Evolutionary conservation across 2,329 filamentous ascomycete genomes (phyloP).

Genomic region (Ustulina deusta): DNA sequence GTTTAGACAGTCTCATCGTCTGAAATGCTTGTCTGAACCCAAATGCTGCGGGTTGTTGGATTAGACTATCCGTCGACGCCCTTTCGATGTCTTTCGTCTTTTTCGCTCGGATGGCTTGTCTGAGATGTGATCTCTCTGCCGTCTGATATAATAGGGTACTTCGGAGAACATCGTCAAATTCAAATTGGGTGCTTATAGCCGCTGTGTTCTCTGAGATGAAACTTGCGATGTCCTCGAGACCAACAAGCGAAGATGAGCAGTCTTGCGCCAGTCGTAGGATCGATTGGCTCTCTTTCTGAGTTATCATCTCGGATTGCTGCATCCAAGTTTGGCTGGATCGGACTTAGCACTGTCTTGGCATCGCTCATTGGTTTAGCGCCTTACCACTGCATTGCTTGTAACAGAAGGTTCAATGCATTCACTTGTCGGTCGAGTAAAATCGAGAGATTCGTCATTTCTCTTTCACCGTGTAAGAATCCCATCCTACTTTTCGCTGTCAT

Average conservation of each 20-base stretch:
- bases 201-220: slow-evolving; percentile 34
- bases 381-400: slow-evolving; percentile 43
- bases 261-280: slow-evolving; percentile 34
- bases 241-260: slow-evolving; percentile 38
- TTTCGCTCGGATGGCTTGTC: slow-evolving; percentile 26
- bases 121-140: slow-evolving; percentile 32
- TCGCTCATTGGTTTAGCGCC: neutral
- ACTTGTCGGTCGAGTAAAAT: slow-evolving; percentile 40
- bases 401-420: slow-evolving; percentile 39
- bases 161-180: slow-evolving; percentile 36
- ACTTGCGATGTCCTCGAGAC: slow-evolving; percentile 35
- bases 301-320: slow-evolving; percentile 31
- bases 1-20: slow-evolving; percentile 3
- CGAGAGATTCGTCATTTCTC: slow-evolving; percentile 37
- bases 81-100: neutral
- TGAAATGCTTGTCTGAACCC: slow-evolving; percentile 13
- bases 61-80: neutral
- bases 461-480: slow-evolving; percentile 35
- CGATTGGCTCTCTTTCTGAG: slow-evolving; percentile 28
- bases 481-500: slow-evolving; percentile 29
- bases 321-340: slow-evolving; percentile 27
- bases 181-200: slow-evolving; percentile 31
- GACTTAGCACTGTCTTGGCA: slow-evolving; percentile 8
- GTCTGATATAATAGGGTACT: slow-evolving; percentile 29
- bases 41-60: neutral